These are phyloP conservation scores for Capsella bursapastoris DNA, from an alignment of 345 rosid species.

Conservation along the genomic window DNA sequence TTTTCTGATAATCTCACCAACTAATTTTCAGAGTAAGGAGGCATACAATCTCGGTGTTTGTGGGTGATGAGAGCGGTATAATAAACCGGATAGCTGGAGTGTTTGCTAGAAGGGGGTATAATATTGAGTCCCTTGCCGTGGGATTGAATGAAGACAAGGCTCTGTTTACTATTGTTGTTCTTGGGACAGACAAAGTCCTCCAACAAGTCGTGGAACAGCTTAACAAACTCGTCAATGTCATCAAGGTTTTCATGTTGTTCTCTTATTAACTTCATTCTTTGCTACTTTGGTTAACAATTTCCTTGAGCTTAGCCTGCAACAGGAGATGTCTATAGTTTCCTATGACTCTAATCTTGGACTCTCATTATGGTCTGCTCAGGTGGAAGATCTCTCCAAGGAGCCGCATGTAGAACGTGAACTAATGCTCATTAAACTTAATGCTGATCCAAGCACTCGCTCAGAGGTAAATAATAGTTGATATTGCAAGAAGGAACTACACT, in stretches of 20 bases:
- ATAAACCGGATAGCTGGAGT: slow-evolving; percentile 96
- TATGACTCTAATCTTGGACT: slow-evolving; percentile 18
- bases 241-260: slow-evolving; percentile 58
- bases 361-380: slow-evolving; percentile 52
- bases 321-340: neutral
- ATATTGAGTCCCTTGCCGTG: slow-evolving; percentile 96
- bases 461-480: slow-evolving; percentile 58
- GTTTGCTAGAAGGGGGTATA: slow-evolving; percentile 92
- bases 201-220: slow-evolving; percentile 95
- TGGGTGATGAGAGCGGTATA: slow-evolving; percentile 98
- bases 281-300: neutral
- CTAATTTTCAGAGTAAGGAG: slow-evolving; percentile 61
- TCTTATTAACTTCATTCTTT: neutral
- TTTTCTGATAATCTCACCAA: slow-evolving; percentile 11
- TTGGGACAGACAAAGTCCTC: slow-evolving; percentile 78
- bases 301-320: neutral
- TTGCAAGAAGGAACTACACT: slow-evolving; percentile 13
- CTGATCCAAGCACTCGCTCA: slow-evolving; percentile 58
- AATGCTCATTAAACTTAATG: slow-evolving; percentile 82
- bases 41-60: slow-evolving; percentile 90
- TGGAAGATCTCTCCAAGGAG: slow-evolving; percentile 86
- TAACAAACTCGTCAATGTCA: slow-evolving; percentile 92
- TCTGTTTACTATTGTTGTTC: slow-evolving; percentile 86
- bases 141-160: slow-evolving; percentile 93
- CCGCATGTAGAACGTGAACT: slow-evolving; percentile 93